Base-by-base conservation (phyloP, 1,284 basidiomycete genomes). In the Pseudozyma thailandica region DNA sequence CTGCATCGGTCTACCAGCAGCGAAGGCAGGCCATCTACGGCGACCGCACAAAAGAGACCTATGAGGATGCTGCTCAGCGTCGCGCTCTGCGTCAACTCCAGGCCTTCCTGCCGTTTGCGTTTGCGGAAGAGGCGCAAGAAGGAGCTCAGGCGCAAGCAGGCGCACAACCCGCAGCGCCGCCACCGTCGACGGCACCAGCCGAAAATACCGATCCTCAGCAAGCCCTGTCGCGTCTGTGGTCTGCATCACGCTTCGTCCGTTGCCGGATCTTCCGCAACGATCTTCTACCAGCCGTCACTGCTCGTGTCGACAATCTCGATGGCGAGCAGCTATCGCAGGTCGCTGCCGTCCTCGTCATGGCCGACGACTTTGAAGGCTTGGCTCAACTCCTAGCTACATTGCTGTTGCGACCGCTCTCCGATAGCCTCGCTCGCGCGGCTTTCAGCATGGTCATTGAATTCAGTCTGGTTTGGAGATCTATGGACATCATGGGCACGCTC, bases 11-110 rank as follows among this genome's bases (percentile, higher is more conserved):
- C 27, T 61, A 64, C 28, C 59, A 73, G 50, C 79, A 77, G 48
- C 65, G 80, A 21, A 65, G 75, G 27, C 51, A 72, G 38, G 79
- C 79, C 16, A 79, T 81, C 45, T 82, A 82, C 33, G 80, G 80
- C 26, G 60, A 72, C 25, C 70, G 80, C 10, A 48, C 64, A 15
- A 73, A 71, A 27, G 79, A 82, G 58, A 79, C 80, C 7, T 68
- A 76, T 49, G 80, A 82, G 38, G 80, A 82, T 26, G 77, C 79
- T n/a, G 64, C 66, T 15, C 70, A 81, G 49, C 74, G 79, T 18
- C 63, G 80, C 7, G 78, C 78, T 2, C 27, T 65, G n/a, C 74
- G 77, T 2, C 74, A 81, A 49, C 50, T 82, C 21, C 53, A 59
- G 8, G 31, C 28, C 6, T 60, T 56, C 9, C 51, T 78, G 39